A percentile compares a stretch with the other conserved stretches of the same genome.
These are phyloP conservation scores for Pseudogymnoascus sp. DNA, from an alignment of 2,329 filamentous ascomycete genomes.

Conservation along the genomic window DNA sequence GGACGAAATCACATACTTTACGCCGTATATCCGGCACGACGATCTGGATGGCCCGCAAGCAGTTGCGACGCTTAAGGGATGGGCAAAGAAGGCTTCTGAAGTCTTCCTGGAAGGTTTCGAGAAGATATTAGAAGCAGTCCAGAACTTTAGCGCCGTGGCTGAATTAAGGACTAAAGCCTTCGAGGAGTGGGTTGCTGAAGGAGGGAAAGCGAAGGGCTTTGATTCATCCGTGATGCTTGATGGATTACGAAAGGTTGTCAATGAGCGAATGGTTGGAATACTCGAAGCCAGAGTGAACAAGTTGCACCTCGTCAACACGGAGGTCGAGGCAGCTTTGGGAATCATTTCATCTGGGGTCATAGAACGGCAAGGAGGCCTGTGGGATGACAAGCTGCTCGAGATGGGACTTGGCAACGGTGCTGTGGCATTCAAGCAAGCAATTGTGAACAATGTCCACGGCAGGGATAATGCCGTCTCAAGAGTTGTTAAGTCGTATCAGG, in stretches of 20 bases:
- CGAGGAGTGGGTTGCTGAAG: conserved; percentile 66
- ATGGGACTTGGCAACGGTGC: conserved; percentile 60
- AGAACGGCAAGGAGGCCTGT: conserved; percentile 49
- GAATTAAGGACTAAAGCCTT: conserved; percentile 61
- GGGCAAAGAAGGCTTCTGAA: conserved; percentile 54
- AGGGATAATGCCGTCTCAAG: conserved; percentile 57
- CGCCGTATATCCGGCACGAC: conserved; percentile 77
- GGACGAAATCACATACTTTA: conserved; percentile 76
- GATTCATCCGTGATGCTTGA: conserved; percentile 61
- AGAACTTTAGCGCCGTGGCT: conserved; percentile 61
- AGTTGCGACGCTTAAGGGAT: conserved; percentile 51
- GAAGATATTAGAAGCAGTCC: conserved; percentile 48
- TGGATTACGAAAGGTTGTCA: conserved; percentile 59
- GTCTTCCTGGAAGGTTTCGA: conserved; percentile 54
- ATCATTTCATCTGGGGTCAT: conserved; percentile 49
- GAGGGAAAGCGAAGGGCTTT: conserved; percentile 55
- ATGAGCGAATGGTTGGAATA: conserved; percentile 55
- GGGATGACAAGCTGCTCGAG: conserved; percentile 57
- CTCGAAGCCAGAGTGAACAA: conserved; percentile 55
- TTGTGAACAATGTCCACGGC: conserved; percentile 64
- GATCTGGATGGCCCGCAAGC: conserved; percentile 57
- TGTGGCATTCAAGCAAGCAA: conserved; percentile 56
- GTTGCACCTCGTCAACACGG: conserved; percentile 55
- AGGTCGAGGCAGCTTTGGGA: conserved; percentile 53
- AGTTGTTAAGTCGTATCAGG: conserved; percentile 55